Conservation (phyloP, 805 yeast genomes). For the Zygosaccharomyces rouxii region DNA sequence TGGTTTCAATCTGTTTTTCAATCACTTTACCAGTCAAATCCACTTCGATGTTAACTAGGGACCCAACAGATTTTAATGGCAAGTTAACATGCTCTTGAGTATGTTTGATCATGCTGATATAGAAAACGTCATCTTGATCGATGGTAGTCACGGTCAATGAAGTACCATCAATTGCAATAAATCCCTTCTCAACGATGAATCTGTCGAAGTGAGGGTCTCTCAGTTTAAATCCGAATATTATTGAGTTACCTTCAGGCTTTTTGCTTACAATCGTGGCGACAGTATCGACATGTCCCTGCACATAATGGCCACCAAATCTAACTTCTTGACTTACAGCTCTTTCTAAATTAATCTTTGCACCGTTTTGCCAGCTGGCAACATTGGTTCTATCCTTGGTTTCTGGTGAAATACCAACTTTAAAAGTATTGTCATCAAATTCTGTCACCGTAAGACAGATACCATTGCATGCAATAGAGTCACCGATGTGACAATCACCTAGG, state of each 20-base stretch:
- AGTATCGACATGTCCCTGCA: slow-evolving; percentile 96
- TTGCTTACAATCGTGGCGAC: slow-evolving; percentile 58
- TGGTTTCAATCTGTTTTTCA: slow-evolving; percentile 72
- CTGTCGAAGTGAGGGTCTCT: slow-evolving; percentile 54
- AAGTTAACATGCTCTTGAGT: slow-evolving; percentile 79
- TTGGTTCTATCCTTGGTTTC: slow-evolving; percentile 84
- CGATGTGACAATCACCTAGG: slow-evolving; percentile 77
- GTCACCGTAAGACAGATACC: slow-evolving; percentile 93
- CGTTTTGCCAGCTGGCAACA: slow-evolving; percentile 54
- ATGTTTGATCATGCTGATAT: slow-evolving; percentile 87
- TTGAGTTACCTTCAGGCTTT: slow-evolving; percentile 66
- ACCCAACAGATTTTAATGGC: slow-evolving; percentile 61
- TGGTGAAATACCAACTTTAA: slow-evolving; percentile 89
- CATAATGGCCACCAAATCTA: slow-evolving; percentile 94
- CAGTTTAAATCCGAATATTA: slow-evolving; percentile 68
- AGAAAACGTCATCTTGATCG: slow-evolving; percentile 57
- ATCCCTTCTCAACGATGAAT: slow-evolving; percentile 93
- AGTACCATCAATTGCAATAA: slow-evolving; percentile 88
- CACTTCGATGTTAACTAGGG: slow-evolving; percentile 82
- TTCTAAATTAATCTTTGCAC: slow-evolving; percentile 76
- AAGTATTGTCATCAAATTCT: slow-evolving; percentile 54
- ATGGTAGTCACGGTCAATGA: slow-evolving; percentile 84
- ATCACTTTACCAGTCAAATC: slow-evolving; percentile 90
- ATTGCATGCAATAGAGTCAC: slow-evolving; percentile 88
- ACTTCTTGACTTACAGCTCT: slow-evolving; percentile 77